phyloP scores from a whole-genome alignment of 2,329 filamentous ascomycete species.

The Myotisia sp. region DNA sequence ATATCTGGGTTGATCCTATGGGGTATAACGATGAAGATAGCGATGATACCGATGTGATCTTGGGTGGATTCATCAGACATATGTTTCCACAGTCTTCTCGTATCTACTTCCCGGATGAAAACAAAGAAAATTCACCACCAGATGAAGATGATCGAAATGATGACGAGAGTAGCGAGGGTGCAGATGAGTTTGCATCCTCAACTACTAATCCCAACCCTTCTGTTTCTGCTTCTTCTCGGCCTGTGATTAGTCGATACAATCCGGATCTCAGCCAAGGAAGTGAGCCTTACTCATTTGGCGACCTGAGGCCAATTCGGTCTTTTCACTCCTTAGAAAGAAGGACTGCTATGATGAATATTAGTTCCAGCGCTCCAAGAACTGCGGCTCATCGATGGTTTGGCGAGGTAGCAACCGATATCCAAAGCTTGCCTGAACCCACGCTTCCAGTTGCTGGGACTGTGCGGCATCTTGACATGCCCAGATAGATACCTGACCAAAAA shows the following conservation, averaged over 20 bases:
- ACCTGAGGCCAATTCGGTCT: conserved; percentile 1
- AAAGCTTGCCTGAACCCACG: neutral
- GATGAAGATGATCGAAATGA: neutral
- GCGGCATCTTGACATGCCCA: neutral
- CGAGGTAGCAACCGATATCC: neutral
- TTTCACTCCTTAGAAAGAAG: neutral
- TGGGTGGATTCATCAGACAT: neutral
- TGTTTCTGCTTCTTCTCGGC: neutral
- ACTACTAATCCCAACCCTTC: too few species aligned
- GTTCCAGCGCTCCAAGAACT: conserved; percentile 2
- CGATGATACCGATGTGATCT: neutral
- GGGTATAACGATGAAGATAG: neutral
- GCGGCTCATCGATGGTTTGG: conserved; percentile 4
- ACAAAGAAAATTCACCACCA: conserved; percentile 9
- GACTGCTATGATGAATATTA: conserved; percentile 2
- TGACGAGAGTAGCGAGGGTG: neutral
- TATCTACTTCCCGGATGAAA: conserved; percentile 4
- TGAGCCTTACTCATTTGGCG: conserved; percentile 2
- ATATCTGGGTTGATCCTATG: neutral
- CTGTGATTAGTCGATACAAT: conserved; percentile 1
- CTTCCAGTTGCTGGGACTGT: neutral
- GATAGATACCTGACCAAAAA: too few species aligned
- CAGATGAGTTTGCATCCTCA: too few species aligned
- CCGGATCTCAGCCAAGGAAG: neutral
- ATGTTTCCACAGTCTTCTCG: too few species aligned